Base-by-base conservation (phyloP, 768 basidiomycete genomes). In the Tulasnella sp. region DNA sequence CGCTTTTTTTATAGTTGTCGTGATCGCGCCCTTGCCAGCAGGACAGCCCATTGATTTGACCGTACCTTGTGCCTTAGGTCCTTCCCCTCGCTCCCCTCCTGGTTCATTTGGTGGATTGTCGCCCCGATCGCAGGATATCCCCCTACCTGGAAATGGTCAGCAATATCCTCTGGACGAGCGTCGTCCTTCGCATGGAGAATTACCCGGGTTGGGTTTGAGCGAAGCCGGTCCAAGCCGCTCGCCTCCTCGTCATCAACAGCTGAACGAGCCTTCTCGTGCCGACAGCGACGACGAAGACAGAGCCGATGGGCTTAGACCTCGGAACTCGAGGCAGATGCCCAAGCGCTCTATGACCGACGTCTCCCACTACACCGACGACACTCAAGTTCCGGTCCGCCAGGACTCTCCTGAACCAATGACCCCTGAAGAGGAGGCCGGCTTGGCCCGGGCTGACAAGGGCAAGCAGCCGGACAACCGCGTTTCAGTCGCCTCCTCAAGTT, bases 401-500 rank as follows among this genome's bases (percentile, higher is more conserved):
- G 48, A 51, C 9, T 51, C 48, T 51, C 48, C 48, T 9, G 48
- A 51, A 23, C 48, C 48, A 51, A 51, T 51, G 48, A 51, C 48
- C 23, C 20, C 48, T 5, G 48, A 51, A 20, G 48, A 51, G 20
- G 48, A 51, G 48, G 48, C 48, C 20, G 48, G 48, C 48, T 23
- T 51, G 48, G 15, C 7, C 42, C 48, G 48, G 3, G 10, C 0
- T 5, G 48, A 51, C 48, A 51, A 51, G 48, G 48, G 48, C 48
- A 51, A 51, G 48, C 48, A 51, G 23, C 48, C 48, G 16, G 48
- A 51, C 48, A 51, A 51, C 39, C 26, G 39, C 3, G 11, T 23
- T 1, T 73, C 71, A 46, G 72, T 42, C 40, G 72, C 72, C 39
- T 73, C 72, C 29, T 75, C 74, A 32, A 75, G 44, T 29, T 75